Conservation (phyloP, 306 rosid genomes). For the Sophora flavescens region DNA sequence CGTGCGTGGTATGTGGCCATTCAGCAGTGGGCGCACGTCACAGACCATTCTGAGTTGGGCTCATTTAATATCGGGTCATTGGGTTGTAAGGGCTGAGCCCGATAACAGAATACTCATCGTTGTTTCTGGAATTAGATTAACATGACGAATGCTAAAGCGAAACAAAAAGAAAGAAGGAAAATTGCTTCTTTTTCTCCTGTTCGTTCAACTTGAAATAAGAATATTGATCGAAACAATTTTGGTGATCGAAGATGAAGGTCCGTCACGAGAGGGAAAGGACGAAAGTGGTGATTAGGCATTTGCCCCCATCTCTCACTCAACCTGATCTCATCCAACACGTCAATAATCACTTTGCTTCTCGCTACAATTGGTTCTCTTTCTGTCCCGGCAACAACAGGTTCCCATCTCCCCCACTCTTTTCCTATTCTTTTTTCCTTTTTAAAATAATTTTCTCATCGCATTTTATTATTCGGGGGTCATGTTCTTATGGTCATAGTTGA, state of each 20-base stretch:
- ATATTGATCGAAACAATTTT: background rate
- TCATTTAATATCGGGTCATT: background rate
- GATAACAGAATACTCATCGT: background rate
- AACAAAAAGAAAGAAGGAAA: background rate
- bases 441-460: too few relatives aligned
- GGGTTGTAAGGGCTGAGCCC: background rate
- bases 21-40: too few relatives aligned
- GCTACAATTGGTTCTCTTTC: slow-evolving; percentile 73
- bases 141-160: background rate
- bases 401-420: background rate
- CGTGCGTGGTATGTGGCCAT: too few relatives aligned
- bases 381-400: slow-evolving; percentile 81
- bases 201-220: background rate
- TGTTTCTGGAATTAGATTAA: background rate
- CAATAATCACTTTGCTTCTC: slow-evolving; percentile 68
- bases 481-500: too few relatives aligned
- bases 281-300: slow-evolving; percentile 84
- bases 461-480: too few relatives aligned
- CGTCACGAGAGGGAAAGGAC: slow-evolving; percentile 68
- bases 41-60: background rate
- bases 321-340: slow-evolving; percentile 85
- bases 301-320: slow-evolving; percentile 88
- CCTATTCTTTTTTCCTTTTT: too few relatives aligned
- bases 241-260: slow-evolving; percentile 65
- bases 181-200: too few relatives aligned